Evolutionary conservation across 305 asterid genomes (phyloP).

Genomic region (Fraxinus platypoda): DNA sequence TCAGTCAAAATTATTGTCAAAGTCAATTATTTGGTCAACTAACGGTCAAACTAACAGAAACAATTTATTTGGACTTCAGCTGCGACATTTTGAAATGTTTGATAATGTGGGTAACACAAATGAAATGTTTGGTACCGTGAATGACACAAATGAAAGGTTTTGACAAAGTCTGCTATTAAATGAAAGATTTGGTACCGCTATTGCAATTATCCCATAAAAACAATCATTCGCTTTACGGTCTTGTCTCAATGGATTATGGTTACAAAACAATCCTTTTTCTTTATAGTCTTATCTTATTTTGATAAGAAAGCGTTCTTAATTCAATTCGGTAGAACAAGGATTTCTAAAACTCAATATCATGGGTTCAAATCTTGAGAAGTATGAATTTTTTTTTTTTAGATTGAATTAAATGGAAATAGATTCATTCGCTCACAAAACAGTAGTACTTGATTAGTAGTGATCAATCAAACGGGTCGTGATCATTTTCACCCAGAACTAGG

Average conservation of each 20-base stretch:
- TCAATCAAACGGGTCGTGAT: not conserved
- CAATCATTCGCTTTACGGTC: not conserved
- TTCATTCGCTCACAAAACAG: not conserved
- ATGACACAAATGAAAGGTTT: too few relatives aligned
- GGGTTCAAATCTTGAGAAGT: too few relatives aligned
- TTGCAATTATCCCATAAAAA: too few relatives aligned
- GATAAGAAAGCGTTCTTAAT: not conserved
- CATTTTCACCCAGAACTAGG: not conserved
- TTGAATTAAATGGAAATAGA: not conserved
- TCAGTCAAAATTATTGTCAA: too few relatives aligned
- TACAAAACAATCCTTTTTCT: not conserved
- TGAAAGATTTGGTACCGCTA: too few relatives aligned
- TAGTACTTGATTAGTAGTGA: not conserved
- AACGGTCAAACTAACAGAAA: too few relatives aligned
- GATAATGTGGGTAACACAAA: too few relatives aligned
- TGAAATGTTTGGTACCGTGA: too few relatives aligned
- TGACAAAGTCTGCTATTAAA: too few relatives aligned
- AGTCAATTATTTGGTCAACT: too few relatives aligned
- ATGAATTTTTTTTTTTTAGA: not conserved
- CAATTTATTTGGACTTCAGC: too few relatives aligned
- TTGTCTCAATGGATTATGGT: not conserved
- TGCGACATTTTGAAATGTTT: too few relatives aligned
- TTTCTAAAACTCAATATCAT: not conserved
- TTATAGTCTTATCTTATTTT: not conserved
- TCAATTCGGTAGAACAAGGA: not conserved